A percentile compares a stretch with the other conserved stretches of the same genome.
These are phyloP conservation scores for Kuraishia ogatae DNA, from an alignment of 805 yeast genomes.

Conservation along the genomic window DNA sequence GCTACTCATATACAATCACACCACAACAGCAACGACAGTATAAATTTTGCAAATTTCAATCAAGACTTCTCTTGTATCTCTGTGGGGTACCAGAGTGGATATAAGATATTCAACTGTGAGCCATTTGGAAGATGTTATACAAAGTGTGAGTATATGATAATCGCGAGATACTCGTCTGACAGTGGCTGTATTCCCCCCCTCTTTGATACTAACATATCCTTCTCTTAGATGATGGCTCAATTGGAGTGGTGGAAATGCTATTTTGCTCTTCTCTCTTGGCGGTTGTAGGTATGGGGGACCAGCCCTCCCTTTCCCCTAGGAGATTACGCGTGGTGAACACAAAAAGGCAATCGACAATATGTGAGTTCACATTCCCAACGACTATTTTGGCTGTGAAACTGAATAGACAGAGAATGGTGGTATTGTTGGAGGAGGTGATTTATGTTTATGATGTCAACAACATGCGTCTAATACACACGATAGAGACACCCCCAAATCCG, in stretches of 20 bases:
- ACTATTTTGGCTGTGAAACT: constrained; percentile 66
- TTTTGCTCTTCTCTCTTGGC: constrained; percentile 83
- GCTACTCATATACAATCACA: constrained; percentile 6
- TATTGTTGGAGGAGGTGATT: constrained; percentile 76
- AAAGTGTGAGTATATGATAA: constrained; percentile 12
- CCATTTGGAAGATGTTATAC: constrained; percentile 70
- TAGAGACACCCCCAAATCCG: constrained; percentile 54
- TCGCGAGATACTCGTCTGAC: no score
- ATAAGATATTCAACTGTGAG: constrained; percentile 75
- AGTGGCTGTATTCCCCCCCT: no score
- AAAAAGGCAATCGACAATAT: constrained; percentile 57
- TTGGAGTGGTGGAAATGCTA: constrained; percentile 84
- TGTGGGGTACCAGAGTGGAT: constrained; percentile 56
- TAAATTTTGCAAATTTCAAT: constrained; percentile 62
- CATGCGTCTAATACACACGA: constrained; percentile 71
- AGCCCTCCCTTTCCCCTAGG: constrained; percentile 70
- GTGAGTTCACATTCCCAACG: constrained; percentile 86
- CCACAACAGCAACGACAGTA: constrained; percentile 10
- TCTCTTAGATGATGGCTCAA: constrained; percentile 42
- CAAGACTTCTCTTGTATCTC: constrained; percentile 82
- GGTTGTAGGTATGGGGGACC: constrained; percentile 75
- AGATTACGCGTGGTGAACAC: constrained; percentile 78
- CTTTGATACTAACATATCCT: background rate
- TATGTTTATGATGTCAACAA: constrained; percentile 86
- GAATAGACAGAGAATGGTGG: constrained; percentile 77